A percentile compares a stretch with the other conserved stretches of the same genome.
phyloP scores from a whole-genome alignment of 495 filamentous ascomycete genomes.

The Oleoguttula mirabilis region DNA sequence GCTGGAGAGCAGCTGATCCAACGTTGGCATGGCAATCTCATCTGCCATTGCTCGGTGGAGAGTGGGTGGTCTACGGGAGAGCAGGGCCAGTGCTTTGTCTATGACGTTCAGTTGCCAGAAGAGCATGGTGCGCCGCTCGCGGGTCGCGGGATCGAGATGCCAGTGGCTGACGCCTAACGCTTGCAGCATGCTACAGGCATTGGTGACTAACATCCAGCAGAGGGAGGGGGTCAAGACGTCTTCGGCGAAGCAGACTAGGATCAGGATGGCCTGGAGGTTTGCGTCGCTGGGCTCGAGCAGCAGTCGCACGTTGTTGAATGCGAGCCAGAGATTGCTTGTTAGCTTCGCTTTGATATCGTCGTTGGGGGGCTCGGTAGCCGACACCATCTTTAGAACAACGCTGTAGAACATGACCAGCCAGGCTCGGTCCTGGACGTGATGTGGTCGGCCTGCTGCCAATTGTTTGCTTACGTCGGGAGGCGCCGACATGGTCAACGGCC shows the following conservation, averaged over 20 bases:
- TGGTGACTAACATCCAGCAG: constrained; percentile 11
- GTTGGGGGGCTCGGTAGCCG: neutral
- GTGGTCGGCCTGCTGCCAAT: neutral
- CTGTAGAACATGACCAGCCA: constrained; percentile 14
- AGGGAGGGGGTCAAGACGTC: constrained; percentile 11
- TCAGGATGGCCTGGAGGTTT: constrained; percentile 11
- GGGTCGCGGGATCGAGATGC: constrained; percentile 3
- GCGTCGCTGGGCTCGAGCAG: constrained; percentile 12
- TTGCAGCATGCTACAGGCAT: constrained; percentile 12
- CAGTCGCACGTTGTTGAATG: constrained; percentile 12
- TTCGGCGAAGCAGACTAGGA: constrained; percentile 4
- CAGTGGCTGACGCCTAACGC: constrained; percentile 3
- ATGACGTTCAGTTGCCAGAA: constrained; percentile 12
- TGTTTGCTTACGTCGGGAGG: neutral
- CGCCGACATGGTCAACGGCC: neutral
- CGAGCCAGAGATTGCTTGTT: constrained; percentile 10
- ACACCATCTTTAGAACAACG: neutral
- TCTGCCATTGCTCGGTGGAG: constrained; percentile 3
- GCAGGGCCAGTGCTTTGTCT: constrained; percentile 6
- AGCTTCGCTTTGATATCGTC: neutral
- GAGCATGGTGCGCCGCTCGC: constrained; percentile 6
- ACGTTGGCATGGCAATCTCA: constrained; percentile 1
- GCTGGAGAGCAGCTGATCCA: constrained; percentile 3
- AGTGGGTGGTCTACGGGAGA: constrained; percentile 2
- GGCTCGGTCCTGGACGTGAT: constrained; percentile 4